Percentiles rank a stretch among this genome's conserved stretches.
Evolutionary conservation across 2,329 filamentous ascomycete genomes (phyloP).

Genomic region (Ceratocystiopsis brevicomis): DNA sequence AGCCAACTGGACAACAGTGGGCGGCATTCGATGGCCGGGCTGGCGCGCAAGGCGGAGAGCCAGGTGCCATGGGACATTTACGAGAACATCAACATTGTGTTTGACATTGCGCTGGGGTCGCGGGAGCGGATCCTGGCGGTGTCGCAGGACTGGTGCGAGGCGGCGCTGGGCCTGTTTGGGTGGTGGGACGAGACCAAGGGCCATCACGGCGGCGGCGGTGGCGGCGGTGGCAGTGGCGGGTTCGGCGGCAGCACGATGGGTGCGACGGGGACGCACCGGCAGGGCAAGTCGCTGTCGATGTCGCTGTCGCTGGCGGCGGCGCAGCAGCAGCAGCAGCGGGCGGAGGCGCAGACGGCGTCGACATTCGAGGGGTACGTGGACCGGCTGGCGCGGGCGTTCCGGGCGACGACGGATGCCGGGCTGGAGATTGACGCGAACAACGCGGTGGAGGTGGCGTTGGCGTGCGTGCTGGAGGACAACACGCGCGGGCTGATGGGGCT

Average conservation of each 20-base stretch:
- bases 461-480: conserved; percentile 67
- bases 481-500: conserved; percentile 57
- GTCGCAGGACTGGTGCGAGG: conserved; percentile 84
- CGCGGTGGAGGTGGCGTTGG: conserved; percentile 61
- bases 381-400: conserved; percentile 53
- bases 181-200: conserved; percentile 63
- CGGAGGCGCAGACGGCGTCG: conserved; percentile 6
- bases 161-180: conserved; percentile 59
- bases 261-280: not conserved
- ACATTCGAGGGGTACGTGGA: conserved; percentile 52
- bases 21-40: conserved; percentile 36
- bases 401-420: conserved; percentile 46
- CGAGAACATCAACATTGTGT: conserved; percentile 62
- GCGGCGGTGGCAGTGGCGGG: conserved; percentile 17
- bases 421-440: conserved; percentile 62
- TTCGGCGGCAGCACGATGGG: too few relatives aligned
- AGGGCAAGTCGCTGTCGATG: conserved; percentile 3
- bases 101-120: conserved; percentile 62
- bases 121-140: conserved; percentile 55
- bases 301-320: not conserved
- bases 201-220: conserved; percentile 18
- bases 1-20: not conserved
- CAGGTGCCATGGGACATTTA: conserved; percentile 82
- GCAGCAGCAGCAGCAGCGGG: too few relatives aligned
- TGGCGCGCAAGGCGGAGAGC: conserved; percentile 63